Evolutionary conservation across 192 early-diverging fungal species (phyloP), one percentile per base, ranked within the genome.

Genomic region (Martensiomyces pterosporus): DNA sequence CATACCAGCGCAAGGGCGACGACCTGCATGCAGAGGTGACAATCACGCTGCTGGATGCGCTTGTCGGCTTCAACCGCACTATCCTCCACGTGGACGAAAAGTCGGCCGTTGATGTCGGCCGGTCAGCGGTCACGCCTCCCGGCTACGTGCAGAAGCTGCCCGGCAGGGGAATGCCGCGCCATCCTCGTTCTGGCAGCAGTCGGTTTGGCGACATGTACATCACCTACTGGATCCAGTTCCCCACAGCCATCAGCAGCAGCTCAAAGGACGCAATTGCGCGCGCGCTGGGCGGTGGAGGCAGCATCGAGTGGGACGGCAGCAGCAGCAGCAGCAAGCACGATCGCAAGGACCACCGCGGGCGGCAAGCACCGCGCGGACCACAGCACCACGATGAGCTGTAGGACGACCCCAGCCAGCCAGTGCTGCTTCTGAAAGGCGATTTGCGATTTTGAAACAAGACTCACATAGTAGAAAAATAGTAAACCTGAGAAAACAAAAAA

Each of bases 151-250:
- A 97, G 60, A 73, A 56, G 36, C 67, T 99, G 26, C 57, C 75
- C 27, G 87, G 85, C 12, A 77, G 90, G 60, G 93, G 92, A n/a
- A 97, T 99, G 93, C 94, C 97, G 15, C 55, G 43, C 16, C 61
- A 55, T 21, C 48, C 43, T 15, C 33, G 49, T 9, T 23, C 33
- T 10, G 50, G 43, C 33, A 33, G 39, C 8, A 18, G 48, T 23
- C 48, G 37, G 22, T 39, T 37, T 22, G 75, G 91, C 17, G 80
- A 92, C 47, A 54, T 99, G 34, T 96, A 79, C 68, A 83, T 97
- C 23, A 85, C 95, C 41, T 99, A 95, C 71, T 79, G 74, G 34
- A 85, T 97, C 15, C 72, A 80, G 9, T 86, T 97, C 51, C 94
- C 97, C 24, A 66, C 46, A 21, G 35, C 59, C n/a, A n/a, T n/a